Conservation (phyloP, 2,329 filamentous ascomycete genomes). For the Dactylellina drechsleri region DNA sequence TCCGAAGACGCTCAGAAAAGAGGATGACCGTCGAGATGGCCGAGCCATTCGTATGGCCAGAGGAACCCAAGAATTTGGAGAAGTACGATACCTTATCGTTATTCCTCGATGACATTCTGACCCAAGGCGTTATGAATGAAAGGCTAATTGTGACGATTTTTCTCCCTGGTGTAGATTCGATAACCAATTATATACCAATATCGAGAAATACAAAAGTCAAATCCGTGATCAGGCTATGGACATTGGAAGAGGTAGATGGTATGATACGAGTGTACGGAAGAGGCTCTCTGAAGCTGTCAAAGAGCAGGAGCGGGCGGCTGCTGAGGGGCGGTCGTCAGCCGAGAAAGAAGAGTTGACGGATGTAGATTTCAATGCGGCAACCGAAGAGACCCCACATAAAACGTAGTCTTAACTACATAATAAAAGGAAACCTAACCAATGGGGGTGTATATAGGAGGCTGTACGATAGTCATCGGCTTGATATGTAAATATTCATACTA, state of each 20-base stretch:
- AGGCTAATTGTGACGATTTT: slow-evolving; percentile 6
- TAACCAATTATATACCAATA: slow-evolving; percentile 69
- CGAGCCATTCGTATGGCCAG: slow-evolving; percentile 88
- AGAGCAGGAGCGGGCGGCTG: slow-evolving; percentile 57
- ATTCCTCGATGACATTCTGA: slow-evolving; percentile 24
- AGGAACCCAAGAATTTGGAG: slow-evolving; percentile 70
- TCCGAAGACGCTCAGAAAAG: slow-evolving; percentile 79
- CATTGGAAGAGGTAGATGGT: slow-evolving; percentile 71
- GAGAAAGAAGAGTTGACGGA: slow-evolving; percentile 55
- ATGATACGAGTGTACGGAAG: slow-evolving; percentile 63
- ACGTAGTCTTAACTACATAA: background rate
- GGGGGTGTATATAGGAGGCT: slow-evolving; percentile 41
- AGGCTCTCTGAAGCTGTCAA: slow-evolving; percentile 64
- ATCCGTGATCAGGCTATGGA: slow-evolving; percentile 60
- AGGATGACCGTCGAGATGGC: slow-evolving; percentile 94
- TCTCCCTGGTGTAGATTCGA: slow-evolving; percentile 67
- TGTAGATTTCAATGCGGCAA: slow-evolving; percentile 37
- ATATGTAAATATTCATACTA: background rate
- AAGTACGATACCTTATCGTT: slow-evolving; percentile 62
- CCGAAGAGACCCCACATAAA: slow-evolving; percentile 13
- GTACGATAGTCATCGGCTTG: slow-evolving; percentile 33
- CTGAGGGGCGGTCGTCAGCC: slow-evolving; percentile 25
- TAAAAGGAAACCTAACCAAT: background rate
- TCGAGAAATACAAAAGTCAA: slow-evolving; percentile 64
- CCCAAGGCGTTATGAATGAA: background rate